Base-by-base conservation (phyloP, 2,329 filamentous ascomycete species). In the Fusarium stilboides region DNA sequence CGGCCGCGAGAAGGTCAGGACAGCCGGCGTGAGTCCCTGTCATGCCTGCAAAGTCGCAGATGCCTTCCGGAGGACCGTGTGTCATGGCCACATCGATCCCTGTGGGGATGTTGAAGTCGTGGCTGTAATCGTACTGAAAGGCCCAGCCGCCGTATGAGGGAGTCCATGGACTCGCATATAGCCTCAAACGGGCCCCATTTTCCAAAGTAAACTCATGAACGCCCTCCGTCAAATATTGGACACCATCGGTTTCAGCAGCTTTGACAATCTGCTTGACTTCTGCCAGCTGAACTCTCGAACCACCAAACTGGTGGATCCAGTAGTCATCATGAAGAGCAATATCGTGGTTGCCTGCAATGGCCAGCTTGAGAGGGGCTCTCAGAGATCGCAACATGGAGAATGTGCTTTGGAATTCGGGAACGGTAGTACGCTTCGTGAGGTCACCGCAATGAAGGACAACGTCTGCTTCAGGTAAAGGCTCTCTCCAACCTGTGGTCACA, bases 271-370 rank as follows among this genome's bases (percentile, higher is more conserved):
- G 52, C 28, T 75, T 76, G 4, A 78, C 62, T n/a, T 44, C 78
- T 28, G 84, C 77, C 0, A 79, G 81, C 5, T 76, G 73, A 12
- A 62, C 52, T 15, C 36, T 51, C 9, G 57, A 17, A 5, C 61
- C 62, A 5, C 53, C 58, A 6, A 20, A 49, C 24, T 65, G 26
- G 17, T 68, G 13, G 8, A 51, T 26, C 50, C 62, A 75, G 52
- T 59, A 74, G 8, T 43, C 26, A 15, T 62, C 49, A 28, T 86
- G 81, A 40, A 85, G 76, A 0, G 77, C 82, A 46, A 82, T 80
- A 68, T 89, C 86, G 68, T 88, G 86, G 61, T 88, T 88, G 3
- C 87, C 86, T 3, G 86, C 80, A 61, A 89, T 87, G 43, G 83
- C 80, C 5, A 88, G 77, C 65, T 87, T 88, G 8, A 88, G 76